Percentiles rank a stretch among this genome's conserved stretches.
Conservation (phyloP, 139 green algal genomes). For the Limnomonas spitsbergensis region DNA sequence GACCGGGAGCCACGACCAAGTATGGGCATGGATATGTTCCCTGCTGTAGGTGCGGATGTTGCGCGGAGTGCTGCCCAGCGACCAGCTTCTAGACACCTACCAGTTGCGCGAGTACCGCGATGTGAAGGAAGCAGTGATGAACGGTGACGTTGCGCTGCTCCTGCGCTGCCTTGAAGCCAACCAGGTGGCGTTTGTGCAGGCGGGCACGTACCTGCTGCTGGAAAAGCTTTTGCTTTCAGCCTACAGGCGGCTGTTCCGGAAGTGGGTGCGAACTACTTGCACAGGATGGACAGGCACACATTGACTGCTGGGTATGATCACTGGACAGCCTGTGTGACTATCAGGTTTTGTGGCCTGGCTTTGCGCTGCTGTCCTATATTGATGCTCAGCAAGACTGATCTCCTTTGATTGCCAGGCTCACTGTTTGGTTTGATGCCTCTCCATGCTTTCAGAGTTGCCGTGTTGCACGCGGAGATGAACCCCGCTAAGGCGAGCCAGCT, state of each 20-base stretch:
- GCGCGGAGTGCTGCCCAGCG: constrained; percentile 34
- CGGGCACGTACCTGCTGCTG: constrained; percentile 47
- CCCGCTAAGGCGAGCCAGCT: constrained; percentile 41
- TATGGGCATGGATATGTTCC: too few relatives aligned
- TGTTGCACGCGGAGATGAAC: constrained; percentile 23
- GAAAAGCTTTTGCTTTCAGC: constrained; percentile 43
- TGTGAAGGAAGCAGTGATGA: constrained; percentile 26
- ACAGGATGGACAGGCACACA: too few relatives aligned
- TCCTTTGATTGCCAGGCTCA: too few relatives aligned
- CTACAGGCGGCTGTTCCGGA: constrained; percentile 34
- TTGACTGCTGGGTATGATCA: too few relatives aligned
- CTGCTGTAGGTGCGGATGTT: constrained; percentile 51
- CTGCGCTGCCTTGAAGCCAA: constrained; percentile 20
- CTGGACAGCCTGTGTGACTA: too few relatives aligned
- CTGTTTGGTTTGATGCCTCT: too few relatives aligned
- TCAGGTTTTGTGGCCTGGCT: too few relatives aligned
- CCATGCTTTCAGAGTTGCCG: constrained; percentile 19
- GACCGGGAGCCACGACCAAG: too few relatives aligned
- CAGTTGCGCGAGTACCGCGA: constrained; percentile 33
- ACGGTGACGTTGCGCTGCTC: constrained; percentile 37
- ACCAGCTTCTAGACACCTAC: constrained; percentile 30
- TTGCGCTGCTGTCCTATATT: too few relatives aligned
- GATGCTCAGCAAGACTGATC: too few relatives aligned
- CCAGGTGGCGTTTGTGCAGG: constrained; percentile 14
- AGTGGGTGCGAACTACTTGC: constrained; percentile 26